Base-by-base conservation (phyloP, 768 basidiomycete species). In the Auricularia auricula-judae region DNA sequence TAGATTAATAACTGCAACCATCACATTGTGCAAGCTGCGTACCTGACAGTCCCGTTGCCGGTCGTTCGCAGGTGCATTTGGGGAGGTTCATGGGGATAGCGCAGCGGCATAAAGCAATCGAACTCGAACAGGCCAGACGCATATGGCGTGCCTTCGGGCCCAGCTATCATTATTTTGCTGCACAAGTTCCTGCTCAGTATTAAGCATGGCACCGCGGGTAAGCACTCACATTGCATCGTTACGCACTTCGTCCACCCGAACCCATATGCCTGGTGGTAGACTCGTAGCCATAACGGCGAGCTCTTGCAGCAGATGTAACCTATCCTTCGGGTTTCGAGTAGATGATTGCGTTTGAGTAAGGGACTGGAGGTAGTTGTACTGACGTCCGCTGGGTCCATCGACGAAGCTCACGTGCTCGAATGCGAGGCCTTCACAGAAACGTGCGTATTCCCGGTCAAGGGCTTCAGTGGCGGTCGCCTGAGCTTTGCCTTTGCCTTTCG, bases 121-220 rank as follows among this genome's bases (percentile, higher is more conserved):
- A 88, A 84, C 70, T 75, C 83, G 74, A 86, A 86, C 69, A 87
- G 83, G 3, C 86, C 86, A 14, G 83, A 84, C 11, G 82, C 81
- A 70, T 87, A 87, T 1, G 86, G 87, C 29, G 86, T 87, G 47
- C 82, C 84, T 72, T 84, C 84, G 77, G 84, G 83, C 1, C 84
- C 83, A 33, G 82, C 83, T 63, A 85, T 84, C 78, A 85, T 79
- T 43, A 42, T 42, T 42, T 42, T 42, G 39, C 39, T 42, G 39
- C 12, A 42, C 8, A 14, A 14, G 7, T 42, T 14, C 39, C 8
- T 42, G 39, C 39, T 42, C 39, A 42, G 39, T 42, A 7, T 7
- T 42, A 7, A 14, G 82, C 74, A 67, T 82, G 82, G 11, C 81
- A 83, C 68, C 54, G 61, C 23, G 12, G 3, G 62, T 23, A 54